These are phyloP conservation scores for Parachaetomium inaequale DNA, from an alignment of 495 filamentous ascomycete species.

Conservation along the genomic window DNA sequence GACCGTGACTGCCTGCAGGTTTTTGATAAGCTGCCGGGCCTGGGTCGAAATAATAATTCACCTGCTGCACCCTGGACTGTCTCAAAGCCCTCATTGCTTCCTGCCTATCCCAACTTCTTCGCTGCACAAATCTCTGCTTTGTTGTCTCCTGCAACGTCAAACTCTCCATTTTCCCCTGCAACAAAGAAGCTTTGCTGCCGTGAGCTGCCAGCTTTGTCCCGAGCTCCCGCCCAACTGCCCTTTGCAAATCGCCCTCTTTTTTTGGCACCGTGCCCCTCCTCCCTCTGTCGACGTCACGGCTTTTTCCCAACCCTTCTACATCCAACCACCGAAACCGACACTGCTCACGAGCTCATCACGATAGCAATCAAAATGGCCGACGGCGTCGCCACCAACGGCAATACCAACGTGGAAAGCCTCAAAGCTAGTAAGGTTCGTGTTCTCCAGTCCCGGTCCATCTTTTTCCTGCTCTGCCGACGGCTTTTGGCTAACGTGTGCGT, in stretches of 20 bases:
- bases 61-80: slow-evolving; percentile 10
- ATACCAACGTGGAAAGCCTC: slow-evolving; percentile 32
- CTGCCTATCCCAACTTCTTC: slow-evolving; percentile 10
- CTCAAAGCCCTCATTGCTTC: slow-evolving; percentile 13
- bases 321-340: not conserved
- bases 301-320: not conserved
- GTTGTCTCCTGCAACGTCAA: slow-evolving; percentile 4
- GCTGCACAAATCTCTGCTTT: not conserved
- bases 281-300: slow-evolving; percentile 11
- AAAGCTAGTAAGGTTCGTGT: slow-evolving; percentile 49
- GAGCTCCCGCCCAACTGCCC: not conserved
- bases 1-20: slow-evolving; percentile 8
- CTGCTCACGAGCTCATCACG: slow-evolving; percentile 10
- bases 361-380: slow-evolving; percentile 34
- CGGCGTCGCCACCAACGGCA: slow-evolving; percentile 30
- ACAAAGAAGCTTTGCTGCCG: not conserved
- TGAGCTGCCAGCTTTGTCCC: not conserved
- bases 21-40: slow-evolving; percentile 10
- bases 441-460: not conserved
- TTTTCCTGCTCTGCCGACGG: slow-evolving; percentile 1
- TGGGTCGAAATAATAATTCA: not conserved
- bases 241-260: not conserved
- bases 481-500: slow-evolving; percentile 33
- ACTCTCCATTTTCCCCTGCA: not conserved
- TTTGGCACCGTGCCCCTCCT: slow-evolving; percentile 7